Evolutionary conservation across 352 stramenopile species (phyloP).

Genomic region (Globisporangium paroecandrum): DNA sequence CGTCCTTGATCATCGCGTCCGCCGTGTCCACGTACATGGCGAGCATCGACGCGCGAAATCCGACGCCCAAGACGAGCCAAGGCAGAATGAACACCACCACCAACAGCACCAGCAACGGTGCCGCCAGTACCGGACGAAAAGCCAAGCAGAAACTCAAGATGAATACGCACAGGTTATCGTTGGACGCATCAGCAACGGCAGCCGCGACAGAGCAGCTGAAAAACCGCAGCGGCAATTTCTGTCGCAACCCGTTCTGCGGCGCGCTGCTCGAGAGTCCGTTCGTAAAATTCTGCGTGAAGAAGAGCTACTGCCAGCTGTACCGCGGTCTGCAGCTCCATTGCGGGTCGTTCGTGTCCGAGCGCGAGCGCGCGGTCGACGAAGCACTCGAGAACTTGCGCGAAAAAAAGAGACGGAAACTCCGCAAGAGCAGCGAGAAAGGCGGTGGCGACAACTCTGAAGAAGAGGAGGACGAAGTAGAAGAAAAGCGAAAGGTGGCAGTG

Average conservation of each 20-base stretch:
- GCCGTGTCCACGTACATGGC: conserved; percentile 16
- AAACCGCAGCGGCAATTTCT: conserved; percentile 19
- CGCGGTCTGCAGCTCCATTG: conserved; percentile 53
- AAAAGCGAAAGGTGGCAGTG: conserved; percentile 13
- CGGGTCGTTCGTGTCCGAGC: conserved; percentile 25
- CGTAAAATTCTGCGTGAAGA: conserved; percentile 44
- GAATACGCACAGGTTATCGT: not conserved
- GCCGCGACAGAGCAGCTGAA: not conserved
- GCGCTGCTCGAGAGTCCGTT: conserved; percentile 34
- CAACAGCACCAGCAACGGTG: not conserved
- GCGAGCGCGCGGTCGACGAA: conserved; percentile 13
- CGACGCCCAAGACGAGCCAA: not conserved
- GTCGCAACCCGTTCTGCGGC: conserved; percentile 58
- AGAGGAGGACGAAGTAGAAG: conserved; percentile 8
- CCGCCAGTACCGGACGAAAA: not conserved
- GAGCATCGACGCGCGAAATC: conserved; percentile 8
- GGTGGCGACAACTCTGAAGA: conserved; percentile 6
- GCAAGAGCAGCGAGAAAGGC: conserved; percentile 20
- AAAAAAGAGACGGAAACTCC: conserved; percentile 12
- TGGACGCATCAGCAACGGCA: not conserved
- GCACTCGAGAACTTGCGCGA: conserved; percentile 9
- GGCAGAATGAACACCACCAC: not conserved
- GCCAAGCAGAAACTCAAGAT: conserved; percentile 10
- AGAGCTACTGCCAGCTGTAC: conserved; percentile 49
- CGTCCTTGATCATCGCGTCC: conserved; percentile 10